Evolutionary conservation across 257 asterid species (phyloP), one percentile per base, ranked within the genome.

Genomic region (Fraxinus excelsior): DNA sequence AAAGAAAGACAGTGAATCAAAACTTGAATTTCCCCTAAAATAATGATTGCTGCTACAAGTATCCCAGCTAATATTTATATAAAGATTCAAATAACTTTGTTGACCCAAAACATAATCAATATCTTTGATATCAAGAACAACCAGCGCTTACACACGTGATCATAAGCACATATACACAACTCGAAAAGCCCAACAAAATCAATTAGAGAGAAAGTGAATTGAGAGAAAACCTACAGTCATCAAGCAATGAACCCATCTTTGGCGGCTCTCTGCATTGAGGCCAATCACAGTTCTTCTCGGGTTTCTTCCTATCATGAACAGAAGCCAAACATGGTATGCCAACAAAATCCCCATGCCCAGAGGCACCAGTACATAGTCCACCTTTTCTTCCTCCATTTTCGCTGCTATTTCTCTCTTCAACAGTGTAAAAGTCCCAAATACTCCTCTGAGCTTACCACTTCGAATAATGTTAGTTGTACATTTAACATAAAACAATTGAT

Each of bases 271-370:
- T 31, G 96, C 77, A 82, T 91, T 93, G 37, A 91, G 86, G 1
- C 95, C 98, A 56, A 93, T 86, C 51, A 88, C 94, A 6, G 96
- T 91, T 83, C 86, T 84, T 58, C 60, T 81, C 3, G 98, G 98
- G 56, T 75, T 29, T 13, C 79, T 79, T 4, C 72, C n/a, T 0
- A 91, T 85, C 78, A 86, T 83, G 80, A 44, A 80, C 46, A 90
- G 85, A 80, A 91, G 96, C 98, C 98, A 93, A 1, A 79, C 66
- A 80, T 93, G 98, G 71, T 93, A 93, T 2, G 70, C 53, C 62
- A 85, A 5, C 46, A 93, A 29, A 18, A 90, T 44, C 11, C 78
- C 85, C 88, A 91, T 58, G 16, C 98, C 98, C 74, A 88, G 35
- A 13, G 98, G 97, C 66, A 90, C 98, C n/a, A 93, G 83, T 31